Percentiles rank a stretch among this genome's conserved stretches.
Conservation (phyloP, 2,329 filamentous ascomycete genomes). For the Ophiostoma ips region DNA sequence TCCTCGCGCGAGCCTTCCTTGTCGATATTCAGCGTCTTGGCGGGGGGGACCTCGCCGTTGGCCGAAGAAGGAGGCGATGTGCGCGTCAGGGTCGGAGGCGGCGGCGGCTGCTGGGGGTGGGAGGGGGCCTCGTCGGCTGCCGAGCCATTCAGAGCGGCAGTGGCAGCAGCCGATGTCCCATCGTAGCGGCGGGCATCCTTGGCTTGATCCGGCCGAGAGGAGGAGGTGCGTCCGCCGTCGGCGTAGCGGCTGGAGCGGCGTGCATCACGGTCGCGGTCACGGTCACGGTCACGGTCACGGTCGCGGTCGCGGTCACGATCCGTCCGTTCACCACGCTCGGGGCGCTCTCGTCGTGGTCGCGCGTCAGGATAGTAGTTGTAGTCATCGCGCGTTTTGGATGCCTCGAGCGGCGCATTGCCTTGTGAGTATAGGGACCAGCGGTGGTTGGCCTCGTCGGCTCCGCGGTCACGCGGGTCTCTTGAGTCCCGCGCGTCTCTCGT, state of each 20-base stretch:
- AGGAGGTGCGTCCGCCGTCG: not conserved
- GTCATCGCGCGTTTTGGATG: not conserved
- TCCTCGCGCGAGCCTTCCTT: not conserved
- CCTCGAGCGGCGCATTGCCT: constrained; percentile 2
- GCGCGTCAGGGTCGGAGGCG: too few species aligned
- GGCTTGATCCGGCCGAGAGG: not conserved
- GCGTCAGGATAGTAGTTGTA: too few species aligned
- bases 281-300: not conserved
- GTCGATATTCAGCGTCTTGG: not conserved
- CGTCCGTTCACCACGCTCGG: not conserved
- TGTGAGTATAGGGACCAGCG: constrained; percentile 5
- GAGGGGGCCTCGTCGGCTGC: too few species aligned
- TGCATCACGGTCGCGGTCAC: not conserved
- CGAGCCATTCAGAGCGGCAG: not conserved
- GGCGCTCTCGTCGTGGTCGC: not conserved
- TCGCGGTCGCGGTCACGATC: not conserved
- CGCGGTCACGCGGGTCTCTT: not conserved
- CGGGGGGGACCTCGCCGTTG: not conserved
- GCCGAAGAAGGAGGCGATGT: constrained; percentile 1
- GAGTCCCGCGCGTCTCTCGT: not conserved
- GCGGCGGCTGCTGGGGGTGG: too few species aligned
- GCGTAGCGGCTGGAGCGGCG: not conserved
- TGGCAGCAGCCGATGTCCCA: not conserved
- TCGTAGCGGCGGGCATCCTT: not conserved
- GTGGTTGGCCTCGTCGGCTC: not conserved